phyloP scores from a whole-genome alignment of 768 basidiomycete species.

The Pleurotus pulmonarius region DNA sequence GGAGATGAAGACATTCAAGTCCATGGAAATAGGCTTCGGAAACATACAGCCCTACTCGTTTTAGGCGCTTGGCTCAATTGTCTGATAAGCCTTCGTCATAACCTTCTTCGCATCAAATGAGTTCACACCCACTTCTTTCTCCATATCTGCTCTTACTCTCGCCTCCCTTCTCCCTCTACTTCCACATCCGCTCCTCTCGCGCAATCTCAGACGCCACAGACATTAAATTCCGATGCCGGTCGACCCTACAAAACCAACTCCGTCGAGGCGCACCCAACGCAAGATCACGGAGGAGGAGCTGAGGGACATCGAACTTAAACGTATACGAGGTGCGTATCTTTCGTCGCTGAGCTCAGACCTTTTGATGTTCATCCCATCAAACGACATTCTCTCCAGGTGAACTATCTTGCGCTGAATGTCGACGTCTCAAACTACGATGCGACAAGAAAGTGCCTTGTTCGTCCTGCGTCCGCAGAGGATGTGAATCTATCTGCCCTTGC shows the following conservation, averaged over 20 bases:
- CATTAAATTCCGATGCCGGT: conserved; percentile 34
- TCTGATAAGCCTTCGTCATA: too few relatives aligned
- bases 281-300: conserved; percentile 47
- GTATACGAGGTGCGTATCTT: conserved; percentile 33
- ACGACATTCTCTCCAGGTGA: conserved; percentile 30
- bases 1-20: too few relatives aligned
- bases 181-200: conserved; percentile 1
- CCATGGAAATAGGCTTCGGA: too few relatives aligned
- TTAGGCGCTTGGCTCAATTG: too few relatives aligned
- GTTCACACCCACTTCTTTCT: conserved; percentile 5
- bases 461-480: conserved; percentile 52
- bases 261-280: conserved; percentile 35
- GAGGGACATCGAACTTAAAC: conserved; percentile 49
- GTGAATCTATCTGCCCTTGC: conserved; percentile 65
- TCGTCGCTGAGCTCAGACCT: neutral
- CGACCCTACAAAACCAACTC: conserved; percentile 34
- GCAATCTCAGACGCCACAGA: conserved; percentile 4
- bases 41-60: too few relatives aligned
- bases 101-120: neutral
- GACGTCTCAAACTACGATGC: conserved; percentile 42
- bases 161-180: neutral
- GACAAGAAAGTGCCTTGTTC: conserved; percentile 50
- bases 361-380: conserved; percentile 1
- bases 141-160: conserved; percentile 1
- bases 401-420: conserved; percentile 52